Evolutionary conservation across 495 filamentous ascomycete species (phyloP).

Genomic region (Penicilliopsis zonata): DNA sequence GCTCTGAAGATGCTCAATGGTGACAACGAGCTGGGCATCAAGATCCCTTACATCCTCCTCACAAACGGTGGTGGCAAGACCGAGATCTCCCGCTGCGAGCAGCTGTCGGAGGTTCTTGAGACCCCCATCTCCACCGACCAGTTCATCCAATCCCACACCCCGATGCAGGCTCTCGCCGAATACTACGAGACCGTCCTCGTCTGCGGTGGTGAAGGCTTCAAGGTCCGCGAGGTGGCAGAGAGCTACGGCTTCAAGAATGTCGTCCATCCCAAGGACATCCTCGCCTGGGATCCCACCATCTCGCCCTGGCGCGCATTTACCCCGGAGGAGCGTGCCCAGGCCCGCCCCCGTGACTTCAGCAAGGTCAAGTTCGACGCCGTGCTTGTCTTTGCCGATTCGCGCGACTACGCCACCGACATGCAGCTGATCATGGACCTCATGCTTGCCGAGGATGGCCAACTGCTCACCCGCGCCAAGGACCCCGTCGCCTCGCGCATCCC

Average conservation of each 20-base stretch:
- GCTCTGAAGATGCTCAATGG: slow-evolving; percentile 82
- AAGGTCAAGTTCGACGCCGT: slow-evolving; percentile 72
- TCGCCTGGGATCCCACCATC: slow-evolving; percentile 68
- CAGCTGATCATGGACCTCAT: slow-evolving; percentile 79
- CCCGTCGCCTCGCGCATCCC: slow-evolving; percentile 58
- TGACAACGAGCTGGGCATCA: slow-evolving; percentile 74
- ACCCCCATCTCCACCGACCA: slow-evolving; percentile 67
- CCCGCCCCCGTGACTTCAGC: slow-evolving; percentile 53
- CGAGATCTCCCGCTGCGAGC: slow-evolving; percentile 69
- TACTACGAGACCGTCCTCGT: slow-evolving; percentile 78
- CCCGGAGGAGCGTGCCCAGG: slow-evolving; percentile 51
- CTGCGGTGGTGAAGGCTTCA: slow-evolving; percentile 79
- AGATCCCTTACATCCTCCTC: slow-evolving; percentile 82
- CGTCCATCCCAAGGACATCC: slow-evolving; percentile 80
- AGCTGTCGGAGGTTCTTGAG: slow-evolving; percentile 65
- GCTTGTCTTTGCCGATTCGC: slow-evolving; percentile 70
- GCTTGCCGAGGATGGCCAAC: slow-evolving; percentile 57
- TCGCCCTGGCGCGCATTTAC: slow-evolving; percentile 74
- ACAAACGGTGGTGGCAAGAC: slow-evolving; percentile 93
- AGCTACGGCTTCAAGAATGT: slow-evolving; percentile 84
- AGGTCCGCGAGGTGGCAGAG: slow-evolving; percentile 73
- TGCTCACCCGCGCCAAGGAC: slow-evolving; percentile 56
- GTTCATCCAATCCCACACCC: slow-evolving; percentile 91
- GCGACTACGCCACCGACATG: slow-evolving; percentile 74
- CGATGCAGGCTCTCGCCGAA: slow-evolving; percentile 78